Percentiles rank a stretch among this genome's conserved stretches.
phyloP scores from a whole-genome alignment of 345 rosid species.

The Salix dunnii region DNA sequence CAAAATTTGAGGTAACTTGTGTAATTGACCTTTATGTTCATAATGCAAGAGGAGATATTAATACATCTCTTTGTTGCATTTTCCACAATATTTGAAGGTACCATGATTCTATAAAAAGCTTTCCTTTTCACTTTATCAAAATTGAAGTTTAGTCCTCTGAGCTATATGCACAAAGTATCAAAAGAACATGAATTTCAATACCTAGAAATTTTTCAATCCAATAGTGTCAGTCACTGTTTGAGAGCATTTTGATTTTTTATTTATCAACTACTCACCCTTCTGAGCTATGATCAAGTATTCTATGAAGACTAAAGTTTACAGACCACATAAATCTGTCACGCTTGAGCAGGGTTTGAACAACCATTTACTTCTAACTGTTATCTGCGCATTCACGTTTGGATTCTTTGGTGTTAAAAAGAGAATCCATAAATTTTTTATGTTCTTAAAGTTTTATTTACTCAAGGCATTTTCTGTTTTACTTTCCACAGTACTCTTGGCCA shows the following conservation, averaged over 20 bases:
- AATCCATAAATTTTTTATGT: not conserved
- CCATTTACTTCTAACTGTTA: not conserved
- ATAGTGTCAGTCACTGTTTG: not conserved
- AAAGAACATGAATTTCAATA: not conserved
- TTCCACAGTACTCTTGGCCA: slow-evolving; percentile 71
- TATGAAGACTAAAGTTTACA: not conserved
- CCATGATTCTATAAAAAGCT: not conserved
- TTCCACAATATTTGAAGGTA: not conserved
- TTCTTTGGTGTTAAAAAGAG: not conserved
- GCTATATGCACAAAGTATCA: not conserved
- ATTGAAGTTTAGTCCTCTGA: not conserved
- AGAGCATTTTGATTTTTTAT: not conserved
- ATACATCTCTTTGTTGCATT: not conserved
- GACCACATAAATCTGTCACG: not conserved
- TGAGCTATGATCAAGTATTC: not conserved
- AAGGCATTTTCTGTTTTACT: slow-evolving; percentile 7
- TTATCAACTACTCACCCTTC: not conserved
- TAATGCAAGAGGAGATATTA: not conserved
- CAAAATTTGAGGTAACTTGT: slow-evolving; percentile 70
- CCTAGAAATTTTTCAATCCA: not conserved
- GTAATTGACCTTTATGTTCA: not conserved
- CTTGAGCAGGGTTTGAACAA: not conserved
- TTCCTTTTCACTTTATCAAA: not conserved
- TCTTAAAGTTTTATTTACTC: not conserved
- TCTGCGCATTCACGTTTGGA: not conserved